These are phyloP conservation scores for Metschnikowia continentalis DNA, from an alignment of 805 yeast genomes.

Conservation along the genomic window DNA sequence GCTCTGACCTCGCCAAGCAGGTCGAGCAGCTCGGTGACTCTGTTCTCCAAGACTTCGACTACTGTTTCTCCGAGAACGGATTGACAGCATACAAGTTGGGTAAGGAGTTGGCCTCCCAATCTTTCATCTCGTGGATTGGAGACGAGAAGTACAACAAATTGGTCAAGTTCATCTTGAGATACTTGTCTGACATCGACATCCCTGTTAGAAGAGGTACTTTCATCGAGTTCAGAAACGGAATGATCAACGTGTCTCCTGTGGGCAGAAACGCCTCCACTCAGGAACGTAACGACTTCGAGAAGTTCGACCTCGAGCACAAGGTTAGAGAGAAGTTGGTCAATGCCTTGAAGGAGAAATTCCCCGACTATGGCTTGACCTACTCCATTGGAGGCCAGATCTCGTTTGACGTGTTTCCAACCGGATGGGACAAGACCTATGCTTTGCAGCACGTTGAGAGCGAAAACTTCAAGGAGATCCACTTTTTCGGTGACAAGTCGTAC, in stretches of 20 bases:
- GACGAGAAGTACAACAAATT: constrained; percentile 89
- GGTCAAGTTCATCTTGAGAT: constrained; percentile 77
- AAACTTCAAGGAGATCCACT: constrained; percentile 84
- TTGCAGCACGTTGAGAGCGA: constrained; percentile 86
- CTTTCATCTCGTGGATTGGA: constrained; percentile 94
- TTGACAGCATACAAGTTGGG: constrained; percentile 95
- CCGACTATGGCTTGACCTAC: constrained; percentile 83
- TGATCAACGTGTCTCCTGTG: constrained; percentile 96
- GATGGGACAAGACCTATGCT: constrained; percentile 99
- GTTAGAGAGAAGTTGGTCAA: constrained; percentile 80
- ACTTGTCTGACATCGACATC: constrained; percentile 79
- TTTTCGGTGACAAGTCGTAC: constrained; percentile 97
- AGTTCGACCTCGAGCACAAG: constrained; percentile 72
- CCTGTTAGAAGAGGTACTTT: constrained; percentile 99
- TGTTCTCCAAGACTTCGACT: constrained; percentile 79
- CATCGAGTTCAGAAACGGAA: constrained; percentile 98
- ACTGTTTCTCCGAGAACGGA: constrained; percentile 96
- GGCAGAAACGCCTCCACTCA: constrained; percentile 96
- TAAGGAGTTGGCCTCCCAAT: constrained; percentile 82
- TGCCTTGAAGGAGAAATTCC: constrained; percentile 78
- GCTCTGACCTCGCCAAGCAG: constrained; percentile 91
- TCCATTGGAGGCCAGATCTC: constrained; percentile 99
- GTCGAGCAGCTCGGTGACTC: constrained; percentile 89
- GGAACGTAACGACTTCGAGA: constrained; percentile 92
- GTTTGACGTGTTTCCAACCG: constrained; percentile 99